A percentile compares a stretch with the other conserved stretches of the same genome.
Conservation (phyloP, 2,329 filamentous ascomycete species). For the Aureobasidium musti region DNA sequence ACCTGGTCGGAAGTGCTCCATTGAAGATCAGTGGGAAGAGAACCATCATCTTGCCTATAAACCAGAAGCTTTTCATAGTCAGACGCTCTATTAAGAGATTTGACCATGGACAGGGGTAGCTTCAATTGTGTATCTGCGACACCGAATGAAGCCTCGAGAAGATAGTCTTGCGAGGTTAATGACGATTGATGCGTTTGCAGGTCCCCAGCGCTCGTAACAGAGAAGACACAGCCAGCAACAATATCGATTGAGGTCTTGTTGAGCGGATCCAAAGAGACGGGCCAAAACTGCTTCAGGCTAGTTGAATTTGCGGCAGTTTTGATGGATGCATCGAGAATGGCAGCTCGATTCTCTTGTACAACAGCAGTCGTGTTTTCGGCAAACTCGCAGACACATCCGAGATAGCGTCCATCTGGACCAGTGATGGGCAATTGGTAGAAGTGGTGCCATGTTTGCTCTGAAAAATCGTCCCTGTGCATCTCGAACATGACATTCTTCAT, state of each 20-base stretch:
- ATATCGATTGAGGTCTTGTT: slow-evolving; percentile 6
- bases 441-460: slow-evolving; percentile 39
- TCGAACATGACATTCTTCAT: background rate
- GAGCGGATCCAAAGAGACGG: background rate
- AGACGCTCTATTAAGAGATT: slow-evolving; percentile 10
- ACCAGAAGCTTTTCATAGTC: slow-evolving; percentile 13
- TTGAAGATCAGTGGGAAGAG: slow-evolving; percentile 23
- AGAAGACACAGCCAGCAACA: slow-evolving; percentile 3
- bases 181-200: background rate
- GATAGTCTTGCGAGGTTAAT: slow-evolving; percentile 19
- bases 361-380: slow-evolving; percentile 15
- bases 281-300: background rate
- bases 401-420: slow-evolving; percentile 26
- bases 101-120: background rate
- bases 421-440: slow-evolving; percentile 38
- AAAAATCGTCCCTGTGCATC: slow-evolving; percentile 32
- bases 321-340: background rate
- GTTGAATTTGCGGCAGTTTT: background rate
- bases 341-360: slow-evolving; percentile 10
- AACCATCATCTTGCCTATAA: background rate
- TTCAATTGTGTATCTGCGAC: slow-evolving; percentile 14
- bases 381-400: slow-evolving; percentile 30
- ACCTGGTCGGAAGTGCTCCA: slow-evolving; percentile 1
- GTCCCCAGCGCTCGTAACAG: background rate
- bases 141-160: background rate